Conservation (phyloP, 345 rosid genomes). For the Populus nigra region DNA sequence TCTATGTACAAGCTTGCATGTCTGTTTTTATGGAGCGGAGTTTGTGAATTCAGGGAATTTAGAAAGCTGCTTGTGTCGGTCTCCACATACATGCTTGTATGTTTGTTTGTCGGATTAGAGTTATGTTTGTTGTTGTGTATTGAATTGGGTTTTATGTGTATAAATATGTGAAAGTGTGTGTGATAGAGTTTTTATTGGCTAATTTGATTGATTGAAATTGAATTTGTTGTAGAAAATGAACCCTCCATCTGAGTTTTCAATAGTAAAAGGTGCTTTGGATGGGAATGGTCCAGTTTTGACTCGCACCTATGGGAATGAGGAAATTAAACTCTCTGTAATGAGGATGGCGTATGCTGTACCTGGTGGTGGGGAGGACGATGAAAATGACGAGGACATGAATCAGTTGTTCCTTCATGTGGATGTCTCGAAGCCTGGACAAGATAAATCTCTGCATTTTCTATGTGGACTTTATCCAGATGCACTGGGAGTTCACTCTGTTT, state of each 20-base stretch:
- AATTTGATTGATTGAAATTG: background rate
- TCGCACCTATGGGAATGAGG: conserved; percentile 61
- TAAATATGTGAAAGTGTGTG: background rate
- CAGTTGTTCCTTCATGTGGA: conserved; percentile 84
- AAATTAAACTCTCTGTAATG: conserved; percentile 66
- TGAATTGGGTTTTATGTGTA: background rate
- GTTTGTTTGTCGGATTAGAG: background rate
- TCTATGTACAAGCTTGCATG: background rate
- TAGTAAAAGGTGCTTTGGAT: conserved; percentile 72
- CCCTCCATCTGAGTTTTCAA: conserved; percentile 68
- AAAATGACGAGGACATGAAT: conserved; percentile 61
- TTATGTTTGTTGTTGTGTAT: background rate
- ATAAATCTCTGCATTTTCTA: conserved; percentile 65
- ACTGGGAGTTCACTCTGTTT: conserved; percentile 81
- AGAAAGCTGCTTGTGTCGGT: background rate
- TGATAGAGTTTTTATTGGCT: background rate
- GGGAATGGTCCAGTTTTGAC: conserved; percentile 65
- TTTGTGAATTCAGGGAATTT: background rate
- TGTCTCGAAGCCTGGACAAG: conserved; percentile 69
- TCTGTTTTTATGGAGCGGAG: background rate
- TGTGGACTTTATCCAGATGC: conserved; percentile 96
- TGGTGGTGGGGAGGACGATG: conserved; percentile 45
- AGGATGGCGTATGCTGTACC: conserved; percentile 47
- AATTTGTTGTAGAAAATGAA: conserved; percentile 59
- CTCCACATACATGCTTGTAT: background rate